Conservation (phyloP, 2,329 filamentous ascomycete species). For the Cladorrhinum sp. region DNA sequence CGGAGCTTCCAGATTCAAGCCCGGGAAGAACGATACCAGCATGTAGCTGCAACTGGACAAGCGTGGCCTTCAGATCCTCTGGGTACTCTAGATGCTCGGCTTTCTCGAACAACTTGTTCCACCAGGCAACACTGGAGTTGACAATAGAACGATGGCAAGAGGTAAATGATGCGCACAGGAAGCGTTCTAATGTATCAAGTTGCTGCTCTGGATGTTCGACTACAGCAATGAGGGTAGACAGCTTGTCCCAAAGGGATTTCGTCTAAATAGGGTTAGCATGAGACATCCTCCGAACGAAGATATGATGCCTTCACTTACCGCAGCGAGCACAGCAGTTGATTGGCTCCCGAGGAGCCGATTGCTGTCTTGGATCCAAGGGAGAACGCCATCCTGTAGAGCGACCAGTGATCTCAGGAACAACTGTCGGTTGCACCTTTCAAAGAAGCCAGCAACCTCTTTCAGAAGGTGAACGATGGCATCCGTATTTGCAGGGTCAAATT, state of each 20-base stretch:
- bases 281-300: neutral
- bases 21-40: constrained; percentile 47
- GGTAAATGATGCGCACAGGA: constrained; percentile 55
- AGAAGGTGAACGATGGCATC: constrained; percentile 44
- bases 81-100: constrained; percentile 63
- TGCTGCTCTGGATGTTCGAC: constrained; percentile 40
- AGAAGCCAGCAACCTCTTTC: constrained; percentile 50
- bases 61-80: constrained; percentile 55
- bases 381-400: constrained; percentile 60
- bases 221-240: constrained; percentile 41
- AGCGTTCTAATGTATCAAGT: constrained; percentile 50
- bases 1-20: constrained; percentile 38
- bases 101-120: constrained; percentile 68
- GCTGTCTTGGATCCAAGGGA: constrained; percentile 61
- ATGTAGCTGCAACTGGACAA: constrained; percentile 58
- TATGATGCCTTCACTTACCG: constrained; percentile 40
- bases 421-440: constrained; percentile 46
- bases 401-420: constrained; percentile 55
- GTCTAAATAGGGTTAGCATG: constrained; percentile 35
- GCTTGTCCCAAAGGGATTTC: constrained; percentile 47
- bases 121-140: constrained; percentile 51
- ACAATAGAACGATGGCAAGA: constrained; percentile 56
- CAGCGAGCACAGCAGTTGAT: constrained; percentile 38
- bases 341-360: constrained; percentile 42
- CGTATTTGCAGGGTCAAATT: constrained; percentile 38